Evolutionary conservation across 2,329 filamentous ascomycete genomes (phyloP).

Genomic region (Blumeria graminis): DNA sequence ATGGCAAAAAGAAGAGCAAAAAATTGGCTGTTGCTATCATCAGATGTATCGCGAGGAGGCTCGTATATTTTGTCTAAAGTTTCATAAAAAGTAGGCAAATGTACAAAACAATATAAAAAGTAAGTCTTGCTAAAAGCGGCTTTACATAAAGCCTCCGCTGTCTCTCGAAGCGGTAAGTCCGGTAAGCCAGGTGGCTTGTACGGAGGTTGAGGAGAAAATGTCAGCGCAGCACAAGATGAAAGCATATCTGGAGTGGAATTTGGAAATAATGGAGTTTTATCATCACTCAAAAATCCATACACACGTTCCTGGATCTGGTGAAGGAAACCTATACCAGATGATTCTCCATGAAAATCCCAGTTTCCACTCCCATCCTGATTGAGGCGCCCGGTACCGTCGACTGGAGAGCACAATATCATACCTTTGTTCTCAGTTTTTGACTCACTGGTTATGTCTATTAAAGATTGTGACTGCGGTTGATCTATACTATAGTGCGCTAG

Average conservation of each 20-base stretch:
- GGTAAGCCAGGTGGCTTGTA: neutral
- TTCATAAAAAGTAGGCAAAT: conserved; percentile 58
- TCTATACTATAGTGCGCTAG: conserved; percentile 9
- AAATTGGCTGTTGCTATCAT: conserved; percentile 40
- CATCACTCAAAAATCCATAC: conserved; percentile 44
- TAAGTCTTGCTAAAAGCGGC: conserved; percentile 32
- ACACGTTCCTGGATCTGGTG: conserved; percentile 73
- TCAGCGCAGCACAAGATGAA: conserved; percentile 16
- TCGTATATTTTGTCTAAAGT: conserved; percentile 59
- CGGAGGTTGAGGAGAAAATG: conserved; percentile 13
- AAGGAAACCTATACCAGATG: conserved; percentile 76
- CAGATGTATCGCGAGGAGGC: conserved; percentile 34
- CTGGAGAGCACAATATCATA: conserved; percentile 73
- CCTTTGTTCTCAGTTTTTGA: conserved; percentile 25
- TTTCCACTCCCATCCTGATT: conserved; percentile 79
- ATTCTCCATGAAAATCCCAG: conserved; percentile 88
- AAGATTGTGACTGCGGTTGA: conserved; percentile 28
- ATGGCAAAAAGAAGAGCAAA: conserved; percentile 47
- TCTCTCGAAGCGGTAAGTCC: conserved; percentile 44
- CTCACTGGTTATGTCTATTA: neutral
- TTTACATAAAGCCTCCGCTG: conserved; percentile 27
- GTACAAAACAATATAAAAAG: conserved; percentile 43
- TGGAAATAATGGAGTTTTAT: conserved; percentile 31
- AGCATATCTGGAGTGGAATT: conserved; percentile 17
- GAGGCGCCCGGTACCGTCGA: conserved; percentile 71